These are phyloP conservation scores for Triticum monococcum DNA, from an alignment of 176 grass and related monocot species.

Conservation along the genomic window DNA sequence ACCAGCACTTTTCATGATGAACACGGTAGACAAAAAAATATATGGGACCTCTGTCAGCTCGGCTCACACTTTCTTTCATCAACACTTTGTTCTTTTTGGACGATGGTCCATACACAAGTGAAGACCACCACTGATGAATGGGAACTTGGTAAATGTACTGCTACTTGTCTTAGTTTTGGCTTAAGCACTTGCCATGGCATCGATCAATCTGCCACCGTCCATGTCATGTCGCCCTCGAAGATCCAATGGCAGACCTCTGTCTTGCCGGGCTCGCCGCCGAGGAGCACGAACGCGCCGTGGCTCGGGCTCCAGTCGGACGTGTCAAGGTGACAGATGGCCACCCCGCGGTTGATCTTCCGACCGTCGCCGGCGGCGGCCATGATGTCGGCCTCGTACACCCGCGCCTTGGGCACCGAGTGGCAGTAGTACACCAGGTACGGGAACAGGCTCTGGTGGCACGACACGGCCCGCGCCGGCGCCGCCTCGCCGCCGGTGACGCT, in stretches of 20 bases:
- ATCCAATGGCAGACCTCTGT: conserved; percentile 89
- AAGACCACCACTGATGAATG: too few species aligned
- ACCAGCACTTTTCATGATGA: background rate
- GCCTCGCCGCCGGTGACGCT: conserved; percentile 47
- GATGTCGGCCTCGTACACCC: conserved; percentile 49
- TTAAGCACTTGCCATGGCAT: background rate
- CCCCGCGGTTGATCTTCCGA: conserved; percentile 52
- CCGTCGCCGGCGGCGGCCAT: background rate
- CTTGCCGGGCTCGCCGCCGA: conserved; percentile 61
- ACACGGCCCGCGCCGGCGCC: conserved; percentile 59
- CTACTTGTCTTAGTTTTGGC: too few species aligned
- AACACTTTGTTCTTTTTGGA: background rate
- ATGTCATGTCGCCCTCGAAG: conserved; percentile 89
- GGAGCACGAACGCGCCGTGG: conserved; percentile 63
- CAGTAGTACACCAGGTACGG: conserved; percentile 32
- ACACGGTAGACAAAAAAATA: background rate
- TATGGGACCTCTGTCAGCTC: background rate
- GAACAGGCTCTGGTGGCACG: conserved; percentile 91
- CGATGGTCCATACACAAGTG: background rate
- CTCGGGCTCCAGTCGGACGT: conserved; percentile 68
- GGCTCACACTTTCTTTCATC: background rate
- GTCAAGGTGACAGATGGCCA: conserved; percentile 88
- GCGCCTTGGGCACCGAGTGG: too few species aligned
- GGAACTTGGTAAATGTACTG: too few species aligned
- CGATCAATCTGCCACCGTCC: conserved; percentile 51